Evolutionary conservation across 768 basidiomycete species (phyloP), one percentile per base, ranked within the genome.

Genomic region (Gloeopeniophorella convolvens): DNA sequence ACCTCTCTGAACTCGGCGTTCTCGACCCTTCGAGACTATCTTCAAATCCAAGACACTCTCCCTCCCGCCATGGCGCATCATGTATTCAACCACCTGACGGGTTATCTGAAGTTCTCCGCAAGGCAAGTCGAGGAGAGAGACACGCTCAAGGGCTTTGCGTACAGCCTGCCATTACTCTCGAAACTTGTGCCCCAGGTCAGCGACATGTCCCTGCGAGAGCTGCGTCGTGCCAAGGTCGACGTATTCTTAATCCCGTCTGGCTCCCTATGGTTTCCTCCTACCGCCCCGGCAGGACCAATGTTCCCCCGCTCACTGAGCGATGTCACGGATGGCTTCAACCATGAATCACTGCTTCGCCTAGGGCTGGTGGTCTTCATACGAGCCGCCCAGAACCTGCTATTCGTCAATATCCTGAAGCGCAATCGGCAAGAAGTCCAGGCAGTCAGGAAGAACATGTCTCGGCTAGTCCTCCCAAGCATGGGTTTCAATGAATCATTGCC

Each of bases 201-300:
- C 59, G 82, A 80, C 11, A 73, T 89, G 70, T 79, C 83, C 3
- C 73, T 84, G 35, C 77, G 82, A 20, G 86, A 87, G 52, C 72
- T 90, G 46, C 76, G 82, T 21, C 77, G 83, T 41, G 79, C 83
- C 11, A 89, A 89, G 60, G 66, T 85, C 11, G 87, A 90, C 44
- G 61, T 69, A 24, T 75, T 85, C 54, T 66, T 88, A 33, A 72
- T 87, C 23, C 86, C 87, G 0, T 77, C 83, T 1, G 84, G 83
- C 2, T 72, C 80, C 0, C 65, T 89, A 7, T 88, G 85, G 84
- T 87, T 85, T 57, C 61, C 75, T 1, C 61, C 77, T 0, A 66
- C 75, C 8, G 72, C 77, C n/a, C 81, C 80, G 0, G 54, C 66
- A 8, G 75, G 76, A 0, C 67, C 77, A 3, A 80, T 85, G 79